These are phyloP conservation scores for Phialophora tarda DNA, from an alignment of 2,329 filamentous ascomycete genomes.

Conservation along the genomic window DNA sequence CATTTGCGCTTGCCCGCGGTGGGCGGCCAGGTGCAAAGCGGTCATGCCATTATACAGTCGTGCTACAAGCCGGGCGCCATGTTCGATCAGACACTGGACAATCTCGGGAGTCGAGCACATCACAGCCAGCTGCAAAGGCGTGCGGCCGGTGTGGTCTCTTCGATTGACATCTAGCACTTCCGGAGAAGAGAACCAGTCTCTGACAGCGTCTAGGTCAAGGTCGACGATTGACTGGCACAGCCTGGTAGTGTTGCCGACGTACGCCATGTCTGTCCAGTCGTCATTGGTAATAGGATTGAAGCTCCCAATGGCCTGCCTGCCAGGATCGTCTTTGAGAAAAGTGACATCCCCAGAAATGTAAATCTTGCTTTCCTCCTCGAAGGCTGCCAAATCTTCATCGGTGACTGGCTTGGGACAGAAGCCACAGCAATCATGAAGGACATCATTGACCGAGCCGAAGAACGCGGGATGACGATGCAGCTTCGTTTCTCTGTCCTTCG, in stretches of 20 bases:
- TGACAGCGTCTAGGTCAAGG: conserved; percentile 70
- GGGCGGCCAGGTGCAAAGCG: conserved; percentile 79
- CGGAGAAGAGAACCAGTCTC: conserved; percentile 68
- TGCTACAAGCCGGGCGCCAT: conserved; percentile 73
- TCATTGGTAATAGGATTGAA: conserved; percentile 82
- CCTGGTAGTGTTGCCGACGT: conserved; percentile 76
- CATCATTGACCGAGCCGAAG: conserved; percentile 75
- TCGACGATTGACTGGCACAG: conserved; percentile 84
- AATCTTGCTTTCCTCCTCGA: conserved; percentile 73
- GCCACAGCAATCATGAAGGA: conserved; percentile 82
- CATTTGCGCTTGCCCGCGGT: conserved; percentile 70
- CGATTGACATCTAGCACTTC: conserved; percentile 73
- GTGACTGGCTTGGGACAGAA: conserved; percentile 73
- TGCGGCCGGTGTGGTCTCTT: conserved; percentile 78
- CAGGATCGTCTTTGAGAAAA: conserved; percentile 81
- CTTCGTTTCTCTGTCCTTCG: conserved; percentile 74
- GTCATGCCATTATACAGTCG: conserved; percentile 80
- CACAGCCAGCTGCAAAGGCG: conserved; percentile 77
- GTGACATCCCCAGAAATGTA: conserved; percentile 75
- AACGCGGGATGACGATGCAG: conserved; percentile 86
- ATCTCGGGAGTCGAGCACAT: conserved; percentile 71
- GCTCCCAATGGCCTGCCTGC: conserved; percentile 72
- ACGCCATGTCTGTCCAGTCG: conserved; percentile 92
- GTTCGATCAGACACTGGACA: conserved; percentile 72
- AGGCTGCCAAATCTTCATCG: conserved; percentile 71